A percentile compares a stretch with the other conserved stretches of the same genome.
Conservation (phyloP, 1,284 basidiomycete species). For the Ceratobasidium sp. region DNA sequence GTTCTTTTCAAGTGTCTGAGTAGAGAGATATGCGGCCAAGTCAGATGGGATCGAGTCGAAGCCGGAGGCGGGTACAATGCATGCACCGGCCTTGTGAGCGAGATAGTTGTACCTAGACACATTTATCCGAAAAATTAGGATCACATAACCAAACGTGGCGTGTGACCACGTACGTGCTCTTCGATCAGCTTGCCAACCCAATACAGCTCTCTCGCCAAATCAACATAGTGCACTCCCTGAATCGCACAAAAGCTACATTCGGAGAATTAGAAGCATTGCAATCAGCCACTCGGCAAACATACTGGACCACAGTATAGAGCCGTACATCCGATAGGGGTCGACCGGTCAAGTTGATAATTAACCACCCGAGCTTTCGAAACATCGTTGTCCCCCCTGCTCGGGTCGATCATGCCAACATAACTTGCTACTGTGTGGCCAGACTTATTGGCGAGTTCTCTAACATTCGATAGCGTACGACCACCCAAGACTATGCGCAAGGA, state of each 20-base stretch:
- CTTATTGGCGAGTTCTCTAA: slow-evolving; percentile 27
- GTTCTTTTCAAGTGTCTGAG: slow-evolving; percentile 62
- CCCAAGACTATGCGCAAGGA: slow-evolving; percentile 37
- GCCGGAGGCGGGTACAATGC: slow-evolving; percentile 78
- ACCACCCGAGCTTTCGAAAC: slow-evolving; percentile 41
- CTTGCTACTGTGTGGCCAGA: slow-evolving; percentile 10
- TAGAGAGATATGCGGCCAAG: slow-evolving; percentile 69
- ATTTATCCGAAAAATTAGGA: background rate
- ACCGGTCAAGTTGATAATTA: slow-evolving; percentile 48
- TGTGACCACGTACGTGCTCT: slow-evolving; percentile 57
- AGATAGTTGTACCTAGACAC: slow-evolving; percentile 69
- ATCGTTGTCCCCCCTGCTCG: slow-evolving; percentile 35
- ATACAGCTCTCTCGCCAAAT: slow-evolving; percentile 68
- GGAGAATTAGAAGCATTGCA: background rate
- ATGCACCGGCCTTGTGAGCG: slow-evolving; percentile 74
- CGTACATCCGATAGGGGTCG: slow-evolving; percentile 48
- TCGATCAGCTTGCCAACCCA: slow-evolving; percentile 68
- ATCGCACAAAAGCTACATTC: slow-evolving; percentile 64
- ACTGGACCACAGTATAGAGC: slow-evolving; percentile 44
- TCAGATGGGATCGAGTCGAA: slow-evolving; percentile 82
- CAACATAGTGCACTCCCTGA: slow-evolving; percentile 73
- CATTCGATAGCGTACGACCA: slow-evolving; percentile 45
- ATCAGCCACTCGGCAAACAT: background rate
- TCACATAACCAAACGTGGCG: slow-evolving; percentile 11
- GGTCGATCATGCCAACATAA: slow-evolving; percentile 42